Evolutionary conservation across 371 early-diverging fungal genomes (phyloP).

Genomic region (Mucor circinelloides): DNA sequence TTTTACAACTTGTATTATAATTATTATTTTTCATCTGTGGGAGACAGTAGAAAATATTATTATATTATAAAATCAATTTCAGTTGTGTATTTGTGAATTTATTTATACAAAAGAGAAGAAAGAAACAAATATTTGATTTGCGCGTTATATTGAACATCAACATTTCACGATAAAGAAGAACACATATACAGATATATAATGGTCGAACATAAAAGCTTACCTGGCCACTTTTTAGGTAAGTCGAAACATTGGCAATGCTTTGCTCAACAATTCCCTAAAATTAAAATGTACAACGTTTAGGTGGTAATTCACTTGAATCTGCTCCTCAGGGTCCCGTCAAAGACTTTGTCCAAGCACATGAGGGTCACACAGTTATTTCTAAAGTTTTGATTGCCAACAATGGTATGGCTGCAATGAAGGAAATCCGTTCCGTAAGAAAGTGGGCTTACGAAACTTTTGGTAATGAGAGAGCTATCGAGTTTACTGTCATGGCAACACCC

Average conservation of each 20-base stretch:
- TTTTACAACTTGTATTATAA: background rate
- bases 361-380: conserved; percentile 87
- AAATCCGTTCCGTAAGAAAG: conserved; percentile 96
- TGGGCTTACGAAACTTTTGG: conserved; percentile 99
- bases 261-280: background rate
- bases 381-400: conserved; percentile 98
- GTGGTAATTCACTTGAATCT: conserved; percentile 61
- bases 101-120: background rate
- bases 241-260: background rate
- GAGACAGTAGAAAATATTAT: conserved; percentile 7
- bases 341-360: conserved; percentile 78
- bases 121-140: background rate
- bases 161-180: background rate
- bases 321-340: conserved; percentile 63
- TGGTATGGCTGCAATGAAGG: conserved; percentile 99
- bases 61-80: background rate
- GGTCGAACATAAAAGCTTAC: conserved; percentile 25
- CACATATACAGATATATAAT: conserved; percentile 3
- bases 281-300: conserved; percentile 25
- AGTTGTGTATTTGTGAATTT: background rate
- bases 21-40: conserved; percentile 11
- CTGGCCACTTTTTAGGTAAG: conserved; percentile 34
- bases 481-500: conserved; percentile 98
- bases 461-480: conserved; percentile 92
- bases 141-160: background rate